These are phyloP conservation scores for Hermanozyma aechmeae DNA, from an alignment of 805 yeast species.

Conservation along the genomic window DNA sequence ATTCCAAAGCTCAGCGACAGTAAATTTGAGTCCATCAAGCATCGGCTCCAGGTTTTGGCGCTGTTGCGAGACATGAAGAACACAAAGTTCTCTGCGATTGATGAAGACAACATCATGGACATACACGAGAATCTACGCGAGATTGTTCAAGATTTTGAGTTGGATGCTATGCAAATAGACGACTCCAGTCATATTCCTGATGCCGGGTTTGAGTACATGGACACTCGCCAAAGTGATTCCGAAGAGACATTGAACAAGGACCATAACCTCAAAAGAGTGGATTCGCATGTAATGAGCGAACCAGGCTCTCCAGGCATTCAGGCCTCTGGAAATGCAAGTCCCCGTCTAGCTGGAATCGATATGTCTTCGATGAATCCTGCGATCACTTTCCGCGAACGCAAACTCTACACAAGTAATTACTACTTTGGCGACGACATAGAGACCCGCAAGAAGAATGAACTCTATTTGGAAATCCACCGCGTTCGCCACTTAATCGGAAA, in stretches of 20 bases:
- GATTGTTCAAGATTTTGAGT: slow-evolving; percentile 22
- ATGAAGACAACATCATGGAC: slow-evolving; percentile 17
- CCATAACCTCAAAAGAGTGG: slow-evolving; percentile 2
- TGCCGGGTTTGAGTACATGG: slow-evolving; percentile 4
- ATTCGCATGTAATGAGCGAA: slow-evolving; percentile 1
- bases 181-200: slow-evolving; percentile 7
- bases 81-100: slow-evolving; percentile 8
- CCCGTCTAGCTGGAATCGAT: slow-evolving; percentile 33
- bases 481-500: slow-evolving; percentile 52
- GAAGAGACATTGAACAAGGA: neutral
- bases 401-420: slow-evolving; percentile 56
- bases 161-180: slow-evolving; percentile 8
- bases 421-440: slow-evolving; percentile 48
- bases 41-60: slow-evolving; percentile 23
- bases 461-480: slow-evolving; percentile 43
- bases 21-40: slow-evolving; percentile 22
- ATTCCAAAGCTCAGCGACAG: slow-evolving; percentile 27
- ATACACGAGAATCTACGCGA: slow-evolving; percentile 23
- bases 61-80: slow-evolving; percentile 19
- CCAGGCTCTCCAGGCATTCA: slow-evolving; percentile 12
- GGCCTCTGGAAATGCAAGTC: slow-evolving; percentile 35
- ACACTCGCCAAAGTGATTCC: neutral
- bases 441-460: slow-evolving; percentile 26
- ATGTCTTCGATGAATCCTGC: slow-evolving; percentile 45
- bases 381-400: slow-evolving; percentile 48